Base-by-base conservation (phyloP, 768 basidiomycete genomes). In the Lactarius tabidus region DNA sequence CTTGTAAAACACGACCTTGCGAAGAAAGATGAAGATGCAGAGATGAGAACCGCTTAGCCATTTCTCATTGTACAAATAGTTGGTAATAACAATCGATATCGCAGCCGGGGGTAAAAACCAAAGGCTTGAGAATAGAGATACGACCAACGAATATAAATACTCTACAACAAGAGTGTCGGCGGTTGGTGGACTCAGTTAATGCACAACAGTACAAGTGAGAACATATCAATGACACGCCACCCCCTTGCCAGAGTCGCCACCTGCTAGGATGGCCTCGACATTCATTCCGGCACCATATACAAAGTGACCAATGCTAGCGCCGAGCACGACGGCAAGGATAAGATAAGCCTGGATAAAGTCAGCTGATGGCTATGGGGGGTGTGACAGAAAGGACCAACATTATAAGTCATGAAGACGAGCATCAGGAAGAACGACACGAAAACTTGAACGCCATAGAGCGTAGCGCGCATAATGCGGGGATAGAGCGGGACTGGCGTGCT, bases 341-440 rank as follows among this genome's bases (percentile, higher is more conserved):
- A 96, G 85, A 71, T 94, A 96, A 38, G 89, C 93, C 93, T 95
- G 69, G 1, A 54, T 36, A 20, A 14, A 33, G 57, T 54, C 35
- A 53, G 62, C 8, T 64, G 45, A 68, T 23, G 45, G 33, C 20
- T 56, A 26, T 60, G 26, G 41, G 63, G 39, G 45, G 31, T 45
- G 23, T 2, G 23, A 36, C 36, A 53, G 39, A n/a, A 26, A 35
- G 43, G 28, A 78, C 90, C 72, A 64, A 93, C 92, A 69, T 97
- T 97, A 78, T 95, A 97, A 6, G 94, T 96, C 94, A 97, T 96
- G 76, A 93, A 95, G 45, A 96, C 87, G 64, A 97, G 79, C 94
- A 97, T 97, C 73, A 93, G 84, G 83, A 93, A 92, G 80, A 90
- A 91, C 39, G 91, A 91, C 64, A 93, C 75, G 74, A 88, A 88